These are phyloP conservation scores for Luffa aegyptiaca DNA, from an alignment of 306 rosid species.

Conservation along the genomic window DNA sequence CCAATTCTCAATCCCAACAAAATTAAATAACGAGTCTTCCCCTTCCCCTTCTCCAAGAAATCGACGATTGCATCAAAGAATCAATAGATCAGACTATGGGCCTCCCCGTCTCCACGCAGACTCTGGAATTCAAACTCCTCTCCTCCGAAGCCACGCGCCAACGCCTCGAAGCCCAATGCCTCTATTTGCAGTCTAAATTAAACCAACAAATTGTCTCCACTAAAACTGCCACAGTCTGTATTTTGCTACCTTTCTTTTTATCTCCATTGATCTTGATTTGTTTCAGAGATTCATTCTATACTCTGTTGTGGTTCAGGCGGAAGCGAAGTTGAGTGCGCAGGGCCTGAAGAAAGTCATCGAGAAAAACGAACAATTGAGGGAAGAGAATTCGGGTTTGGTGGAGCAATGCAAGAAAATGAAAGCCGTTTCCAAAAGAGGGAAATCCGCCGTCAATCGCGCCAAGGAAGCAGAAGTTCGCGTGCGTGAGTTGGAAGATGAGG, in stretches of 20 bases:
- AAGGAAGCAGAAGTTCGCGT: conserved; percentile 47
- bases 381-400: conserved; percentile 34
- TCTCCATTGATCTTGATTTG: not conserved
- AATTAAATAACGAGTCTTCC: conserved; percentile 34
- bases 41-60: conserved; percentile 36
- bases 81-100: conserved; percentile 43
- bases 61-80: conserved; percentile 48
- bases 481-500: conserved; percentile 40
- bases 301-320: conserved; percentile 27
- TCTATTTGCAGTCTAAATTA: conserved; percentile 30
- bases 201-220: conserved; percentile 41
- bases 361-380: conserved; percentile 56
- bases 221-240: conserved; percentile 41
- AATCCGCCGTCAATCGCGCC: conserved; percentile 62
- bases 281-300: no score
- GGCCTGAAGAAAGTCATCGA: conserved; percentile 66
- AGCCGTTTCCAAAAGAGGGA: conserved; percentile 60
- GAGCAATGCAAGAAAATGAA: conserved; percentile 39
- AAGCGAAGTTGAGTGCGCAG: conserved; percentile 53
- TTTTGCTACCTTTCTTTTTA: not conserved
- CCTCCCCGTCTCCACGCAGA: conserved; percentile 27
- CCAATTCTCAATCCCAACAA: not conserved
- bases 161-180: conserved; percentile 35
- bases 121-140: conserved; percentile 52
- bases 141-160: conserved; percentile 37